Base-by-base conservation (phyloP, 257 asterid genomes). In the Penstemon newberryi region DNA sequence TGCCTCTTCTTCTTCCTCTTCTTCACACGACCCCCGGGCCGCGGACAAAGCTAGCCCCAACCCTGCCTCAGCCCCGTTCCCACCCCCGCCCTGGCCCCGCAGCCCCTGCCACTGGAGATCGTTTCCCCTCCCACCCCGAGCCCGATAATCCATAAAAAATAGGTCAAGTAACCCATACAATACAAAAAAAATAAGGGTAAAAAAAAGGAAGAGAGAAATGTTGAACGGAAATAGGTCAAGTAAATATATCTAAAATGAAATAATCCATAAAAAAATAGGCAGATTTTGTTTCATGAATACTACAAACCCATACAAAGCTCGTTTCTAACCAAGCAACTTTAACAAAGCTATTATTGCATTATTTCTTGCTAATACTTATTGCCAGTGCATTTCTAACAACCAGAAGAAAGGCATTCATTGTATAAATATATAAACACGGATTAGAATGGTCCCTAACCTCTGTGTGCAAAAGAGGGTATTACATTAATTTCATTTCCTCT, bases 361-460 rank as follows among this genome's bases (percentile, higher is more conserved):
- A 76, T 63, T 73, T 43, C 42, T 58, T 45, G 56, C 72, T 56
- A 37, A 56, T 40, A 70, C 77, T 80, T 73, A 73, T 76, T 73
- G 69, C 45, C 60, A 49, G 57, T 38, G 55, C 63, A 53, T 54
- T 56, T 56, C 62, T 44, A 71, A 52, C 65, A 71, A 41, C 66
- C 67, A 44, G 43, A 61, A 65, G 15, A 42, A 43, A 64, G 69
- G 69, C 57, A 67, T 62, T 58, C 75, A 72, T 54, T 71, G 63
- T 45, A 37, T 57, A 70, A 65, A 70, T 69, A 53, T 75, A 51
- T 60, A 66, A 44, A 57, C 70, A 66, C 59, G 46, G 56, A 56
- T 40, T 13, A 56, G 56, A 64, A 66, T 5, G 72, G 73, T 62
- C 71, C 57, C 64, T 49, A 44, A 53, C 57, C 61, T 65, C 56